Percentiles rank a stretch among this genome's conserved stretches.
phyloP scores from a whole-genome alignment of 2,329 filamentous ascomycete genomes.

The Xylariales sp. region DNA sequence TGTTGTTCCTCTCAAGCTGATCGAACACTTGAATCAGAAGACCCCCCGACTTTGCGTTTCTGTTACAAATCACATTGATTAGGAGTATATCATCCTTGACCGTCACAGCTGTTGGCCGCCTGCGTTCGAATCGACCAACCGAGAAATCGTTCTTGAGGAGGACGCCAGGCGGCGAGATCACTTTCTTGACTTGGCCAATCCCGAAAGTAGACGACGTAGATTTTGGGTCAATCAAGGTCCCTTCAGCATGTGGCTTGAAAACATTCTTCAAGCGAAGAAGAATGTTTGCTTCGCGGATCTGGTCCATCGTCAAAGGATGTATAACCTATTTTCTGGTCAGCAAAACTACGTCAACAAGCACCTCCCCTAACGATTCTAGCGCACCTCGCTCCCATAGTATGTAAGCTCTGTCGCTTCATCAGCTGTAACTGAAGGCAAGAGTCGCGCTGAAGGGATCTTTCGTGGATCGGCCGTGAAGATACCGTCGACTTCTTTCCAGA shows the following conservation, averaged over 20 bases:
- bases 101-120: constrained; percentile 47
- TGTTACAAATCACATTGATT: constrained; percentile 48
- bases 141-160: constrained; percentile 49
- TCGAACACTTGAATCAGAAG: constrained; percentile 48
- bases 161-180: constrained; percentile 43
- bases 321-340: constrained; percentile 68
- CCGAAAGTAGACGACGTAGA: constrained; percentile 32
- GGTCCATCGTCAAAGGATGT: constrained; percentile 85
- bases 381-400: constrained; percentile 70
- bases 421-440: constrained; percentile 77
- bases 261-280: constrained; percentile 75
- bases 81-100: constrained; percentile 48
- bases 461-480: constrained; percentile 80
- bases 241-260: constrained; percentile 70
- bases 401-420: constrained; percentile 82
- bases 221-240: constrained; percentile 72
- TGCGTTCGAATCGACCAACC: constrained; percentile 46
- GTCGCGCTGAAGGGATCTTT: constrained; percentile 81
- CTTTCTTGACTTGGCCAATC: constrained; percentile 32
- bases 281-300: constrained; percentile 71
- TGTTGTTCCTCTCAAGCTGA: constrained; percentile 47
- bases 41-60: constrained; percentile 48
- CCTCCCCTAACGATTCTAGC: constrained; percentile 7
- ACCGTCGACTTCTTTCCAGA: constrained; percentile 81
- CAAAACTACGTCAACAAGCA: constrained; percentile 1